phyloP scores from a whole-genome alignment of 352 stramenopile genomes.

The Globisporangium carolinianum region DNA sequence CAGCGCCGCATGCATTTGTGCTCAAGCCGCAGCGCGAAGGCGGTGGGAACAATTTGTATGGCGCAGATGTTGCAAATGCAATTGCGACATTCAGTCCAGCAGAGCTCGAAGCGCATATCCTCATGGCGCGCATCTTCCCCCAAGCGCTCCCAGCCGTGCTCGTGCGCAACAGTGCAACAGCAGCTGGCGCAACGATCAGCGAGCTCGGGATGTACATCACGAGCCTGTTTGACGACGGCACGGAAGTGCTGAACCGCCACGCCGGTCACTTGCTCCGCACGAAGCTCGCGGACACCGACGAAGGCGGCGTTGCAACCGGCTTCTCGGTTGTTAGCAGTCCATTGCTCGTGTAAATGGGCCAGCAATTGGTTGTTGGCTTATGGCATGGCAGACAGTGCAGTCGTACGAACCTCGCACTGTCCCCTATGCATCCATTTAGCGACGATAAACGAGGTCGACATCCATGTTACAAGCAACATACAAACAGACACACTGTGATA shows the following conservation, averaged over 20 bases:
- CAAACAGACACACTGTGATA: too few relatives aligned
- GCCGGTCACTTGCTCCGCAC: conserved; percentile 94
- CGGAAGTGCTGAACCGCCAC: conserved; percentile 91
- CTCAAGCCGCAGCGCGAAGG: conserved; percentile 98
- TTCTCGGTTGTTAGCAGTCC: conserved; percentile 92
- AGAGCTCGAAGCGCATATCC: conserved; percentile 88
- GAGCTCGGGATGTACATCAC: conserved; percentile 96
- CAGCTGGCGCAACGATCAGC: conserved; percentile 84
- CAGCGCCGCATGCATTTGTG: conserved; percentile 83
- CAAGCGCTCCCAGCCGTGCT: conserved; percentile 73
- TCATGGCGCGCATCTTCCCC: conserved; percentile 97
- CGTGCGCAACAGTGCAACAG: conserved; percentile 65
- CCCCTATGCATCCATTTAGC: background rate
- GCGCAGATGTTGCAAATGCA: conserved; percentile 83
- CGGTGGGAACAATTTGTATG: conserved; percentile 97
- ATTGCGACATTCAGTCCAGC: conserved; percentile 67
- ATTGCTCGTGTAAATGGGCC: conserved; percentile 55
- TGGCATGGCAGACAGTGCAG: background rate
- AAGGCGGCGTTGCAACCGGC: conserved; percentile 94
- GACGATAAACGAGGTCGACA: too few relatives aligned
- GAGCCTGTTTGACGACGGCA: conserved; percentile 67
- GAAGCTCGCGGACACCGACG: conserved; percentile 93
- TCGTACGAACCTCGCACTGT: too few relatives aligned
- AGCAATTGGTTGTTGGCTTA: background rate
- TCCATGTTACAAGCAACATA: too few relatives aligned